Conservation (phyloP, 192 early-diverging fungal species). For the Lobosporangium transversale region DNA sequence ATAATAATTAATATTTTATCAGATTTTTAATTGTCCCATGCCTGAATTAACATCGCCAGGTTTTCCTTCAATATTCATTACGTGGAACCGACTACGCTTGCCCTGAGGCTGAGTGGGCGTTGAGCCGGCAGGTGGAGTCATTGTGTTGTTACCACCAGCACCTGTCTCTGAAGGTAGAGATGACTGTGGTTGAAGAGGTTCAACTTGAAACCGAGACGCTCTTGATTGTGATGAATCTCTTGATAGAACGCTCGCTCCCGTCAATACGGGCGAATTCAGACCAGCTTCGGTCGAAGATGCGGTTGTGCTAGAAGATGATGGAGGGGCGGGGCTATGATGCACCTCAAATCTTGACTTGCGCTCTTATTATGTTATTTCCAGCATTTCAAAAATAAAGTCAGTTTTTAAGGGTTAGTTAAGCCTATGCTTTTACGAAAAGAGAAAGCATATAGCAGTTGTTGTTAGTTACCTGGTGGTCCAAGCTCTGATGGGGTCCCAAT, state of each 20-base stretch:
- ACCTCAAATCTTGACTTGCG: constrained; percentile 51
- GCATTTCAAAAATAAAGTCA: not conserved
- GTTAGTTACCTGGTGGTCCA: constrained; percentile 20
- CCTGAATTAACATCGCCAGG: constrained; percentile 13
- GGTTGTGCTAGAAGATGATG: not conserved
- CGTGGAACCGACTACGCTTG: constrained; percentile 47
- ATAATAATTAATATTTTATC: not conserved
- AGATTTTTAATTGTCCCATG: constrained; percentile 3
- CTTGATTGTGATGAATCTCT: constrained; percentile 39
- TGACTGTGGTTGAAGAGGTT: constrained; percentile 12
- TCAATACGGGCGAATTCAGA: constrained; percentile 23
- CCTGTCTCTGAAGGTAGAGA: not conserved
- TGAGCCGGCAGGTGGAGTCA: constrained; percentile 5
- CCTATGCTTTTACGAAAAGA: too few relatives aligned
- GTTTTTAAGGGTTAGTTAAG: not conserved
- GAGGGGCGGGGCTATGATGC: constrained; percentile 26
- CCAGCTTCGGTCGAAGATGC: constrained; percentile 9
- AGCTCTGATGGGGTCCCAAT: constrained; percentile 12
- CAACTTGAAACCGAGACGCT: constrained; percentile 37
- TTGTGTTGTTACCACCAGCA: constrained; percentile 3
- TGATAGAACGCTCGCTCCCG: constrained; percentile 3
- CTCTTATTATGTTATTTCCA: too few relatives aligned
- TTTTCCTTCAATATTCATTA: constrained; percentile 36
- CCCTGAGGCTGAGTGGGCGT: constrained; percentile 25
- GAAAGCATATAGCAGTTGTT: too few relatives aligned